phyloP scores from a whole-genome alignment of 345 rosid genomes.

The Syzygium grande region DNA sequence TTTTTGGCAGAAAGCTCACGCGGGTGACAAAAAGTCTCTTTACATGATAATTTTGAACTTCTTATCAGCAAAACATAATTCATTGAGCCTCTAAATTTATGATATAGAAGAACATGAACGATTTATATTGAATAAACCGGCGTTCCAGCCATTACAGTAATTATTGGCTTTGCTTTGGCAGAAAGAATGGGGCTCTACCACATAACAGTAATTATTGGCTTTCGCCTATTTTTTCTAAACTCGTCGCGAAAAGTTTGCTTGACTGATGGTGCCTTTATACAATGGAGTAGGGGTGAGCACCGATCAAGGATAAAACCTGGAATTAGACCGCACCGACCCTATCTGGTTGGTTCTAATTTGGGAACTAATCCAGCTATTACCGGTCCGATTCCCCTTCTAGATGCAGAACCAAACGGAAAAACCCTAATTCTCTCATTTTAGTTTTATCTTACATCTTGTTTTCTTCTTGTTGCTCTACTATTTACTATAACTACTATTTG shows the following conservation, averaged over 20 bases:
- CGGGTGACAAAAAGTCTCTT: neutral
- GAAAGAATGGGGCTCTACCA: neutral
- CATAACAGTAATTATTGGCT: neutral
- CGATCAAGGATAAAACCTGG: neutral
- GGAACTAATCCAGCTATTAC: neutral
- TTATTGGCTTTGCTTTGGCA: neutral
- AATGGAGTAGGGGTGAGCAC: neutral
- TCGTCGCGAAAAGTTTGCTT: neutral
- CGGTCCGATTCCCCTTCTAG: no score
- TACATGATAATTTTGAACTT: neutral
- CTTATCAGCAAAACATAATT: neutral
- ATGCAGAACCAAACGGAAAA: neutral
- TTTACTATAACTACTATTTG: neutral
- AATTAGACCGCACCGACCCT: rapidly evolving
- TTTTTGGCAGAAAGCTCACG: neutral
- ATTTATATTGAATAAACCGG: neutral
- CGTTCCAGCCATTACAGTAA: neutral
- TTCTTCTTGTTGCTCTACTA: neutral
- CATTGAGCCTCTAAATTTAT: neutral
- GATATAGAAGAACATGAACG: neutral
- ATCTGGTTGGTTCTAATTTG: neutral
- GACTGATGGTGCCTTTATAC: neutral
- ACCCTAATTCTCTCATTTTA: neutral
- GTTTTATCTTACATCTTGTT: neutral
- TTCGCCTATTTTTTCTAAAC: neutral